phyloP scores from a whole-genome alignment of 768 basidiomycete genomes.

The Leccinum subgranulosum region DNA sequence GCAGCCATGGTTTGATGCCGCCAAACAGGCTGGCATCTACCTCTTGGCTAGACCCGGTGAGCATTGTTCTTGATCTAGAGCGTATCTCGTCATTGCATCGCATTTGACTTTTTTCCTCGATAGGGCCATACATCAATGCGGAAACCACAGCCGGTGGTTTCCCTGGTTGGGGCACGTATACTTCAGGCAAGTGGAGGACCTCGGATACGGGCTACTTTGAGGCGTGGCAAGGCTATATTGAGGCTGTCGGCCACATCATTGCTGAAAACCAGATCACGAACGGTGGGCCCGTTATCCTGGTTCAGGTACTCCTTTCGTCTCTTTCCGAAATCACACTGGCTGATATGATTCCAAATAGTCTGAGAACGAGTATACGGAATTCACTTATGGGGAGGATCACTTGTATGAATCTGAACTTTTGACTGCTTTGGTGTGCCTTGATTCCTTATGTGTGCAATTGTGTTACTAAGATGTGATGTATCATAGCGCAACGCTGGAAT shows the following conservation, averaged over 20 bases:
- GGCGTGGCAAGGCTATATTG: conserved; percentile 59
- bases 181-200: conserved; percentile 47
- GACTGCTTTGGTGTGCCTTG: conserved; percentile 20
- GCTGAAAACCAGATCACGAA: conserved; percentile 55
- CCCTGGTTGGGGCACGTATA: conserved; percentile 58
- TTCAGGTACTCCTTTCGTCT: conserved; percentile 14
- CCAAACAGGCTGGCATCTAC: conserved; percentile 27
- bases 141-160: conserved; percentile 41
- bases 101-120: not conserved
- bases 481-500: conserved; percentile 41
- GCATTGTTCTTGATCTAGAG: not conserved
- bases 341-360: conserved; percentile 31
- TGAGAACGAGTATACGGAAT: conserved; percentile 51
- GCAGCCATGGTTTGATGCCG: conserved; percentile 29
- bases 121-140: conserved; percentile 29
- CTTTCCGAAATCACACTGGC: conserved; percentile 29
- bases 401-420: conserved; percentile 42
- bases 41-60: conserved; percentile 27
- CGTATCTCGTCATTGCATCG: not conserved
- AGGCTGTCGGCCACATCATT: conserved; percentile 45
- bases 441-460: not conserved
- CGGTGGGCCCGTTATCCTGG: conserved; percentile 53
- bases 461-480: conserved; percentile 3
- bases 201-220: conserved; percentile 43
- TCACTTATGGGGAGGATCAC: conserved; percentile 37